These are phyloP conservation scores for Mycena galericulata DNA, from an alignment of 768 basidiomycete genomes.

Conservation along the genomic window DNA sequence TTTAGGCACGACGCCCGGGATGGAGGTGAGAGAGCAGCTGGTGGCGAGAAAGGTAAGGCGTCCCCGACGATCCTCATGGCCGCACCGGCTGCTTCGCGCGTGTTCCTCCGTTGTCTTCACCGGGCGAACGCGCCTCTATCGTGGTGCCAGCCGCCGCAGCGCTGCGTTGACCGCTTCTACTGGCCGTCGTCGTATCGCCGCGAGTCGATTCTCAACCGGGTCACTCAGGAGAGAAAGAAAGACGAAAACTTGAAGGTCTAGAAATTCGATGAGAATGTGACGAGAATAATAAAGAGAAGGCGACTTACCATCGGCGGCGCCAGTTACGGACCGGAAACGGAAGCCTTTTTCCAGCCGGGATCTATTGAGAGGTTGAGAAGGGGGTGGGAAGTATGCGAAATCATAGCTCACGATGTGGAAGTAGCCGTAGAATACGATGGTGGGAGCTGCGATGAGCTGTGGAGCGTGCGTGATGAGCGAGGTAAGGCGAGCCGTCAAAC, in stretches of 20 bases:
- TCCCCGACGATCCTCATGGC: constrained; percentile 3
- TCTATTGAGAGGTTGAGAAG: background rate
- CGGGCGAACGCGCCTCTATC: background rate
- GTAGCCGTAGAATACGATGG: background rate
- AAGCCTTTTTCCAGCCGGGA: background rate
- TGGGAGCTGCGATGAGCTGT: constrained; percentile 3
- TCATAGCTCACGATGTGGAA: background rate
- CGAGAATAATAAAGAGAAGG: background rate
- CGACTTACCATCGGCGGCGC: background rate
- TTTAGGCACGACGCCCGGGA: background rate
- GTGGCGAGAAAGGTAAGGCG: too few species aligned
- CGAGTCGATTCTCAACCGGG: background rate
- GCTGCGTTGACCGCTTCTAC: background rate
- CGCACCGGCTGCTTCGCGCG: background rate
- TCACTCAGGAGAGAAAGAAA: too few species aligned
- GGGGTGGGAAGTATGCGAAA: background rate
- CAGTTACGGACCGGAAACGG: background rate
- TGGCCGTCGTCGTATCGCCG: background rate
- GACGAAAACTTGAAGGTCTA: background rate
- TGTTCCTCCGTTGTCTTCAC: background rate
- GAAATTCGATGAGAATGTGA: background rate
- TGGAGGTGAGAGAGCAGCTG: constrained; percentile 4
- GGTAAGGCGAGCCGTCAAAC: background rate
- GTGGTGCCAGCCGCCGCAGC: background rate
- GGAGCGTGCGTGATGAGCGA: background rate